Evolutionary conservation across 768 basidiomycete genomes (phyloP).

Genomic region (Suillus sp.): DNA sequence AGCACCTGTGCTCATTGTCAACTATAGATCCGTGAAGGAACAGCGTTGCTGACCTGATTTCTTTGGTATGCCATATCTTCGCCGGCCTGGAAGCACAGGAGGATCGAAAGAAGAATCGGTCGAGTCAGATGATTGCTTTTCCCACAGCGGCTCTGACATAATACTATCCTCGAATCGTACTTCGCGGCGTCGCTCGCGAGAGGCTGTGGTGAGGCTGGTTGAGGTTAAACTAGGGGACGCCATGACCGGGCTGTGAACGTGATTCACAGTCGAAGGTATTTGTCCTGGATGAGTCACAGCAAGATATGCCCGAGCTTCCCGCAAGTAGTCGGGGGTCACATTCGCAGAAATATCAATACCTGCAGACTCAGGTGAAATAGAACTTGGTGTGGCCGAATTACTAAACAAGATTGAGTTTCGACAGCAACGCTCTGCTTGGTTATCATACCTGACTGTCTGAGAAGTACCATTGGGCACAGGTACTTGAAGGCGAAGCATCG

Average conservation of each 20-base stretch:
- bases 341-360: conserved; percentile 33
- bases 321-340: conserved; percentile 35
- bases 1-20: conserved; percentile 21
- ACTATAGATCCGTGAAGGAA: background rate
- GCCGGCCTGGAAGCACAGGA: conserved; percentile 21
- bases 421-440: conserved; percentile 8
- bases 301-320: conserved; percentile 36
- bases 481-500: conserved; percentile 33
- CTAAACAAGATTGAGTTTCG: conserved; percentile 16
- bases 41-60: conserved; percentile 24
- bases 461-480: conserved; percentile 24
- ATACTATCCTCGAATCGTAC: conserved; percentile 38
- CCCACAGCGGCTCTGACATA: conserved; percentile 32
- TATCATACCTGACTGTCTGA: background rate
- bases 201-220: conserved; percentile 29
- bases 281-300: conserved; percentile 30
- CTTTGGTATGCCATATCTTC: conserved; percentile 15
- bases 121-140: conserved; percentile 30
- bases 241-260: conserved; percentile 24
- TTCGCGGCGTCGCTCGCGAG: conserved; percentile 33
- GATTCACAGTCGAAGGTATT: conserved; percentile 16
- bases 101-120: conserved; percentile 32
- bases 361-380: conserved; percentile 37
- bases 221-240: conserved; percentile 35
- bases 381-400: conserved; percentile 29